phyloP scores from a whole-genome alignment of 345 rosid species.

The Iberis pinnata region DNA sequence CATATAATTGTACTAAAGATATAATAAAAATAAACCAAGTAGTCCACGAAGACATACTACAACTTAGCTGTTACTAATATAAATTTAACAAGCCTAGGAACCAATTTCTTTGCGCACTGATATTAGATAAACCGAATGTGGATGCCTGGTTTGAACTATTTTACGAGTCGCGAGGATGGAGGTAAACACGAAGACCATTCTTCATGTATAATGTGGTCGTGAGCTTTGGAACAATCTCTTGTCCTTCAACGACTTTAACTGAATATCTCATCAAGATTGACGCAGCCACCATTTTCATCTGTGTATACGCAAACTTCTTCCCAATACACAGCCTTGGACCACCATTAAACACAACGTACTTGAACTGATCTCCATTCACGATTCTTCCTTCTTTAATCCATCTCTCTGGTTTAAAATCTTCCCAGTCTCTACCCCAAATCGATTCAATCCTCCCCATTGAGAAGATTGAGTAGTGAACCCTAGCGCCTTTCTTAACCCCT shows the following conservation, averaged over 20 bases:
- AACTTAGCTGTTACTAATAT: too few relatives aligned
- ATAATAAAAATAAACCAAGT: too few relatives aligned
- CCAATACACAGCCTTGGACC: constrained; percentile 74
- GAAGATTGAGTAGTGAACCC: constrained; percentile 40
- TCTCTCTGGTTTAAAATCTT: constrained; percentile 68
- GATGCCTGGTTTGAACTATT: not conserved
- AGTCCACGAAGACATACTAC: too few relatives aligned
- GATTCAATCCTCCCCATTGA: constrained; percentile 54
- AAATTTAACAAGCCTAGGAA: too few relatives aligned
- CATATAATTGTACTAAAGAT: too few relatives aligned
- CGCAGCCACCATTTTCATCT: constrained; percentile 87
- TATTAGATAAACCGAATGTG: not conserved
- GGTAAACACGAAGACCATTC: constrained; percentile 47
- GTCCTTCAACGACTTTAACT: constrained; percentile 45
- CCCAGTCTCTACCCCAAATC: constrained; percentile 59
- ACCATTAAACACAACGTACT: constrained; percentile 65
- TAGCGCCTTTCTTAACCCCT: constrained; percentile 42
- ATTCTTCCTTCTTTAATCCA: constrained; percentile 54
- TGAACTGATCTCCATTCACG: constrained; percentile 54
- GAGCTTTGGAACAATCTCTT: constrained; percentile 49
- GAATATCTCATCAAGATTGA: constrained; percentile 50
- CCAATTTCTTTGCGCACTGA: too few relatives aligned
- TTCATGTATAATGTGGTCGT: constrained; percentile 71
- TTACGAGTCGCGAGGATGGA: constrained; percentile 35
- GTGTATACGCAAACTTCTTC: constrained; percentile 67